phyloP scores from a whole-genome alignment of 768 basidiomycete genomes.

The Naganishia kalamii region DNA sequence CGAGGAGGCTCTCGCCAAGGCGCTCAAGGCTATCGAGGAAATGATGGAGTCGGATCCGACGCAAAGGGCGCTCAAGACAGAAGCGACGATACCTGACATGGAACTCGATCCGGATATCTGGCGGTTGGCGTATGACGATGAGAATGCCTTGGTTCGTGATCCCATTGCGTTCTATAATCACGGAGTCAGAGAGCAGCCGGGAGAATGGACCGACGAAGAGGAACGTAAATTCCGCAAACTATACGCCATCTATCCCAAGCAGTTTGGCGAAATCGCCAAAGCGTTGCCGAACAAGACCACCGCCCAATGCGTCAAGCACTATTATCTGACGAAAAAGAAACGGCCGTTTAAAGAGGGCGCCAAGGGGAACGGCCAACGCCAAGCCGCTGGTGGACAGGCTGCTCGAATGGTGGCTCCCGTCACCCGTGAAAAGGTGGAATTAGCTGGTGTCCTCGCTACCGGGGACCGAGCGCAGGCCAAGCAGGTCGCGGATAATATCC shows the following conservation, averaged over 20 bases:
- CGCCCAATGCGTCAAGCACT: conserved; percentile 79
- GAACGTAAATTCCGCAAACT: conserved; percentile 67
- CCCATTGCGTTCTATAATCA: conserved; percentile 69
- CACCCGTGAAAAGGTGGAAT: conserved; percentile 2
- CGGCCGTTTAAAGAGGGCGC: conserved; percentile 18
- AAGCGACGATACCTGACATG: conserved; percentile 86
- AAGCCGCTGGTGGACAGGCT: conserved; percentile 10
- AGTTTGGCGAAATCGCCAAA: conserved; percentile 80
- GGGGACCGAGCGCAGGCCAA: conserved; percentile 1
- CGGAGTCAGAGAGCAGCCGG: conserved; percentile 51
- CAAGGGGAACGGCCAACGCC: conserved; percentile 2
- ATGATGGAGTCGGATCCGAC: conserved; percentile 58
- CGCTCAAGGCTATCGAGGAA: conserved; percentile 17
- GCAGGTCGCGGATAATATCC: conserved; percentile 1
- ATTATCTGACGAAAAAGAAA: conserved; percentile 82
- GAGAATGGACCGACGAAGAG: conserved; percentile 77
- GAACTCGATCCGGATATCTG: conserved; percentile 57
- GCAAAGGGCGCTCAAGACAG: conserved; percentile 69
- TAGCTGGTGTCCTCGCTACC: conserved; percentile 1
- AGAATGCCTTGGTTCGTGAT: conserved; percentile 67
- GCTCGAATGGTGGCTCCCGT: conserved; percentile 10
- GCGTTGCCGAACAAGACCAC: conserved; percentile 72
- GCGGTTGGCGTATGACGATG: conserved; percentile 60
- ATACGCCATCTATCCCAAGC: conserved; percentile 78
- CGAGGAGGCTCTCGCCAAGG: conserved; percentile 18